Evolutionary conservation across 2,329 filamentous ascomycete species (phyloP), one percentile per base, ranked within the genome.

Genomic region (Oidium heveae): DNA sequence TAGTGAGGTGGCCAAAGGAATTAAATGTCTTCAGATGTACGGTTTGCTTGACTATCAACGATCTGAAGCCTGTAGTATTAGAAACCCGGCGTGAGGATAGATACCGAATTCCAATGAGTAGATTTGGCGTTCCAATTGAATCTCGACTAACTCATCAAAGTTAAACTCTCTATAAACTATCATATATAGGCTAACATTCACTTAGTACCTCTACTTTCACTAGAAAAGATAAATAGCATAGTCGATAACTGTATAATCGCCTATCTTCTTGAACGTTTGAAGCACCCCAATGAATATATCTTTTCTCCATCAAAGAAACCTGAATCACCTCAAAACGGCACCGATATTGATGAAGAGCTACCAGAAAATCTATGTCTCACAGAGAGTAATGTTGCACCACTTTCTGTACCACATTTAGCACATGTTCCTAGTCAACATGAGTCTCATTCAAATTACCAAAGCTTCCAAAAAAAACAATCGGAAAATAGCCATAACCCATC

Each of bases 41-140:
- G 44, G 82, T 85, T 55, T 94, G 87, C 66, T 70, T 84, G 62
- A 91, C 84, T 18, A 79, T 94, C 64, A 94, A 93, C 64, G 86
- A 94, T 64, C 67, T 94, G 54, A 72, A 75, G 57, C 72, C 73
- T 44, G 56, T 65, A 58, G 39, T 55, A 10, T 46, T 62, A 52
- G 61, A 61, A 57, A 62, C 58, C 43, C 61, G 57, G 57, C 59
- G 55, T 57, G 60, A 57, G 46, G 63, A 63, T 59, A 59, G 57
- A 50, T 56, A 61, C 54, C 59, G 57, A 47, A 52, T 53, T 37
- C 57, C 60, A 36, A 57, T 32, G 28, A 32, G 28, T 32, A 32
- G 7, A 32, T 32, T 32, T 32, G 28, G 7, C 28, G 28, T 32
- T 32, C 28, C 28, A 32, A 32, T 8, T 32, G 28, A 32, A 32